Evolutionary conservation across 2,329 filamentous ascomycete species (phyloP).

Genomic region (Aspergillus sp.): DNA sequence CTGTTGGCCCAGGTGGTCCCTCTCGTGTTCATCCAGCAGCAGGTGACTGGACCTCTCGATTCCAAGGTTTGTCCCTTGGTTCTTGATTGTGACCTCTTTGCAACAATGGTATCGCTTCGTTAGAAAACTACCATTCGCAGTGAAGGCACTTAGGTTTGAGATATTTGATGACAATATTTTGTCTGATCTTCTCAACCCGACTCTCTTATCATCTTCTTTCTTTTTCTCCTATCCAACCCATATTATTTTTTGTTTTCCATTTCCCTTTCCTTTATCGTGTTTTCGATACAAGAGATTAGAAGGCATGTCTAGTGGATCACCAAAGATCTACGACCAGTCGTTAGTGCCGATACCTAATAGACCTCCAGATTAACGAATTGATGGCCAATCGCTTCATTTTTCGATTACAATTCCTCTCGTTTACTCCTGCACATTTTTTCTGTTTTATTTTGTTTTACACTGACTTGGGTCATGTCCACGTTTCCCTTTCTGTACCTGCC

Average conservation of each 20-base stretch:
- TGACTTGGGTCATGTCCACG: too few species aligned
- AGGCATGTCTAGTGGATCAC: conserved; percentile 20
- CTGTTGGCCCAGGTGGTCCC: conserved; percentile 23
- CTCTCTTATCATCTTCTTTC: conserved; percentile 2
- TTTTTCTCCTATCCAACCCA: neutral
- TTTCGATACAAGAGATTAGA: conserved; percentile 17
- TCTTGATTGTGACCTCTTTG: conserved; percentile 32
- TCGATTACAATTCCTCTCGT: too few species aligned
- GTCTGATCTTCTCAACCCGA: conserved; percentile 1
- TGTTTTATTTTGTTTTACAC: too few species aligned
- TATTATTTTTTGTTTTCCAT: conserved; percentile 1
- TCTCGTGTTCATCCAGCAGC: conserved; percentile 29
- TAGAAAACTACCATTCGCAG: neutral
- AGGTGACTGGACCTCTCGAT: conserved; percentile 58
- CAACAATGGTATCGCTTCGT: neutral
- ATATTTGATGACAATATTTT: neutral
- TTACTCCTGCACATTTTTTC: too few species aligned
- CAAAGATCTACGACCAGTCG: conserved; percentile 21
- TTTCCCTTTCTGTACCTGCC: too few species aligned
- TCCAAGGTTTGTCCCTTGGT: conserved; percentile 70
- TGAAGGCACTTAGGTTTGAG: neutral
- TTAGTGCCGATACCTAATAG: conserved; percentile 27
- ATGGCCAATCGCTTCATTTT: too few species aligned
- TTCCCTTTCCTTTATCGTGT: conserved; percentile 3
- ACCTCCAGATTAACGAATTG: conserved; percentile 1